Conservation (phyloP, 2,329 filamentous ascomycete species). For the Nothophoma quercina region DNA sequence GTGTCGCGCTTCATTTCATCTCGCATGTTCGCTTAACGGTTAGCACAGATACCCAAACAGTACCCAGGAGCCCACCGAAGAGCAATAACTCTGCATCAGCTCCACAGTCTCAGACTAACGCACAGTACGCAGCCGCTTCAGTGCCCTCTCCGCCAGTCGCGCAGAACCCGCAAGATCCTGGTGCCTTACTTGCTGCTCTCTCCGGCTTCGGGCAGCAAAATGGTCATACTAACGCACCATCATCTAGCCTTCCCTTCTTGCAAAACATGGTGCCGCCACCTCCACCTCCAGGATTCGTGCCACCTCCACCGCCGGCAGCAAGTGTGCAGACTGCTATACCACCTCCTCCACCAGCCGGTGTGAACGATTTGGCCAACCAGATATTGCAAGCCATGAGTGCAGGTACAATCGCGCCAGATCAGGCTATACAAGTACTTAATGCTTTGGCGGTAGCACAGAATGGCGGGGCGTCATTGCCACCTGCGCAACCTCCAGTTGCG, state of each 20-base stretch:
- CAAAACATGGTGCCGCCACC: conserved; percentile 42
- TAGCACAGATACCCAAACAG: conserved; percentile 29
- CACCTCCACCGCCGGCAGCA: conserved; percentile 34
- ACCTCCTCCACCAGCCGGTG: conserved; percentile 33
- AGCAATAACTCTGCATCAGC: conserved; percentile 31
- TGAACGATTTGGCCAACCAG: conserved; percentile 40
- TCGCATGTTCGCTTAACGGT: conserved; percentile 12
- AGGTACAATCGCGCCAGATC: conserved; percentile 44
- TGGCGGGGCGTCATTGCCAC: conserved; percentile 36
- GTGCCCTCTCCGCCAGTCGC: conserved; percentile 19
- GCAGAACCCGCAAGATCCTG: conserved; percentile 36
- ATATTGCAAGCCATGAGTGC: conserved; percentile 45
- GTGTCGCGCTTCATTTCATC: conserved; percentile 42
- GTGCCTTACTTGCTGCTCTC: conserved; percentile 45
- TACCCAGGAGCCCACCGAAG: conserved; percentile 40
- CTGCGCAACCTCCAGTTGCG: conserved; percentile 30
- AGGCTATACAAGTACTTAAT: conserved; percentile 45
- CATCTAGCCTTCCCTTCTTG: conserved; percentile 36
- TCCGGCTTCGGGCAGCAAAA: conserved; percentile 41
- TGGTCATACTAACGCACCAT: conserved; percentile 39
- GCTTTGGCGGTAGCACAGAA: conserved; percentile 37
- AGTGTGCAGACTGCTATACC: conserved; percentile 35
- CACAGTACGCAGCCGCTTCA: conserved; percentile 31
- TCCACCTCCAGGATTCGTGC: conserved; percentile 43
- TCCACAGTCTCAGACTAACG: conserved; percentile 36